These are phyloP conservation scores for Fusarium transvaalense DNA, from an alignment of 2,329 filamentous ascomycete species.

Conservation along the genomic window DNA sequence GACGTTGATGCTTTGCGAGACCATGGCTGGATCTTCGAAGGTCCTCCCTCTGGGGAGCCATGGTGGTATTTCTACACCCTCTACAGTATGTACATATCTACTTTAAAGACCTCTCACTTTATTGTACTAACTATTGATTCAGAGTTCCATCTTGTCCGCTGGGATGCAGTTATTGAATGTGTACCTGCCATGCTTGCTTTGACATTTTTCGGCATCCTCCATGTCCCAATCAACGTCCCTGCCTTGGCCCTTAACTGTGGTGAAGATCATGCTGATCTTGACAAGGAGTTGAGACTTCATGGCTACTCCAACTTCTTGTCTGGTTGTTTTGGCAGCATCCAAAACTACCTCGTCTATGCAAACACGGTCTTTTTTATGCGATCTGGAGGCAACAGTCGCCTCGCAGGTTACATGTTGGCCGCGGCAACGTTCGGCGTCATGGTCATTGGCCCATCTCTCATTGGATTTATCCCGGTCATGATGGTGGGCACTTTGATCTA, in stretches of 20 bases:
- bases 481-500: slow-evolving; percentile 97
- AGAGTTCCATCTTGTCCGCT: slow-evolving; percentile 87
- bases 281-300: slow-evolving; percentile 91
- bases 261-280: slow-evolving; percentile 91
- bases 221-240: slow-evolving; percentile 98
- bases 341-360: slow-evolving; percentile 97
- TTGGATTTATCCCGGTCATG: slow-evolving; percentile 96
- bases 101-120: too few species aligned
- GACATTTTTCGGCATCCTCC: slow-evolving; percentile 96
- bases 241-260: slow-evolving; percentile 90
- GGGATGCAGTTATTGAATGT: slow-evolving; percentile 84
- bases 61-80: slow-evolving; percentile 99
- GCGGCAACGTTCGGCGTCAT: slow-evolving; percentile 83
- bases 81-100: slow-evolving; percentile 75
- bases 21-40: slow-evolving; percentile 91
- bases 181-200: slow-evolving; percentile 96
- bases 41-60: slow-evolving; percentile 84
- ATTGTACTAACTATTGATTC: slow-evolving; percentile 33
- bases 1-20: slow-evolving; percentile 75
- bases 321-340: slow-evolving; percentile 86
- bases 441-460: slow-evolving; percentile 85
- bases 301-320: slow-evolving; percentile 94
- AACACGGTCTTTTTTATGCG: slow-evolving; percentile 98
- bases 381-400: slow-evolving; percentile 86
- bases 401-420: slow-evolving; percentile 89